Evolutionary conservation across 345 rosid species (phyloP).

Genomic region (Angophora floribunda): DNA sequence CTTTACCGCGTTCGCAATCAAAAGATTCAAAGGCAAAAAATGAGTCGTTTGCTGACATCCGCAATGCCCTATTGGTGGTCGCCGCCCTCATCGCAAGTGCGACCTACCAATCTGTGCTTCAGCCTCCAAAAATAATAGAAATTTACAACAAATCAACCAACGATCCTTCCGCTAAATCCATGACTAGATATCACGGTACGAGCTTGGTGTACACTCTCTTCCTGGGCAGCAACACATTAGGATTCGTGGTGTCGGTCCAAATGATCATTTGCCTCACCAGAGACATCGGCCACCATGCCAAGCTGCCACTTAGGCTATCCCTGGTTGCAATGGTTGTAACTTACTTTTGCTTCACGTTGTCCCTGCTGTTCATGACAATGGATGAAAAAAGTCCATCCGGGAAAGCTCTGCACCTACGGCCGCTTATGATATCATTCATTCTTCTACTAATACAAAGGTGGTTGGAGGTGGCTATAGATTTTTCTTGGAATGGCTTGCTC

Average conservation of each 20-base stretch:
- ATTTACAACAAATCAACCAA: too few relatives aligned
- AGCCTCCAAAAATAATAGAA: neutral
- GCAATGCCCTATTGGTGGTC: too few relatives aligned
- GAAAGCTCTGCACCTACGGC: neutral
- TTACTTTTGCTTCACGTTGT: neutral
- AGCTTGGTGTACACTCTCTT: neutral
- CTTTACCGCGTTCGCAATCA: too few relatives aligned
- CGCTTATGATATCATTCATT: neutral
- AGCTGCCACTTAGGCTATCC: neutral
- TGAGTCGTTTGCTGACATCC: too few relatives aligned
- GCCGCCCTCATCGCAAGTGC: neutral
- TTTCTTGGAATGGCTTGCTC: neutral
- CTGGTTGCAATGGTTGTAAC: neutral
- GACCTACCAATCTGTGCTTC: neutral
- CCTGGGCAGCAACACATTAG: neutral
- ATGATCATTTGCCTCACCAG: neutral
- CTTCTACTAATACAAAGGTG: fast-evolving
- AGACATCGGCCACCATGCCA: fast-evolving
- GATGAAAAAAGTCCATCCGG: neutral
- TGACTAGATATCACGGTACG: neutral
- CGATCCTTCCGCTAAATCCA: fast-evolving
- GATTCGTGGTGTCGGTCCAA: neutral
- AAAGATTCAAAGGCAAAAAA: too few relatives aligned
- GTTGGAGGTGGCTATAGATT: fast-evolving
- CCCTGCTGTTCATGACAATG: neutral